Evolutionary conservation across 805 yeast genomes (phyloP).

Genomic region (Cyberlindnera saturnus): DNA sequence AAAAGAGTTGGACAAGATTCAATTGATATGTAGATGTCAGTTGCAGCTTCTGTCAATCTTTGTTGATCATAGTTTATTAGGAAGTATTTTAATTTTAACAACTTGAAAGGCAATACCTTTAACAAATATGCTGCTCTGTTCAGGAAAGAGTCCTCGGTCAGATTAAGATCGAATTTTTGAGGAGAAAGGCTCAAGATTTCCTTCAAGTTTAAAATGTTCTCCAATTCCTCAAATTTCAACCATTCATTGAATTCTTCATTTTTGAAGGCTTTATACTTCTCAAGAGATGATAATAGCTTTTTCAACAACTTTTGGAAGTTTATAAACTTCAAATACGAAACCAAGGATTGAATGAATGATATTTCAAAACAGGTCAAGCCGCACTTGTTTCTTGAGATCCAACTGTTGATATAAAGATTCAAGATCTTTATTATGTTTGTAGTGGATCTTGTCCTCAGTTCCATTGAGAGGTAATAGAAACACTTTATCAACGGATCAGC

Average conservation of each 20-base stretch:
- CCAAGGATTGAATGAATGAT: conserved; percentile 12
- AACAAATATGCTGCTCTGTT: conserved; percentile 2
- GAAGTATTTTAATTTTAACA: conserved; percentile 14
- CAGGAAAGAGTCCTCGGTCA: neutral
- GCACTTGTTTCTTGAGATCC: conserved; percentile 22
- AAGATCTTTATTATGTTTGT: conserved; percentile 27
- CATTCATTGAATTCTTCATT: conserved; percentile 10
- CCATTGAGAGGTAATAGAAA: conserved; percentile 28
- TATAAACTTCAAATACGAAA: conserved; percentile 17
- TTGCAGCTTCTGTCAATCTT: conserved; percentile 6
- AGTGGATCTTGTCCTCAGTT: conserved; percentile 27
- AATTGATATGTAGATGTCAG: conserved; percentile 1
- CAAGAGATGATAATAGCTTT: conserved; percentile 6
- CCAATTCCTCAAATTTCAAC: conserved; percentile 8
- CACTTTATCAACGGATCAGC: conserved; percentile 28
- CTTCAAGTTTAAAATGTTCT: conserved; percentile 11
- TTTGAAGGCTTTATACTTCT: conserved; percentile 7
- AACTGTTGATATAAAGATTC: conserved; percentile 25
- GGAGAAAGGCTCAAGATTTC: conserved; percentile 3
- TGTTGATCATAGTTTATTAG: conserved; percentile 11
- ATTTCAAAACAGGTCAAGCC: conserved; percentile 12
- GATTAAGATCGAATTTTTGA: conserved; percentile 1
- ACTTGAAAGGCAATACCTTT: conserved; percentile 3
- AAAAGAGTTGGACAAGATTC: conserved; percentile 1
- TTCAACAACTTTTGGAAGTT: conserved; percentile 13